A percentile compares a stretch with the other conserved stretches of the same genome.
phyloP scores from a whole-genome alignment of 768 basidiomycete species.

The Coprinopsis strossmayeri region DNA sequence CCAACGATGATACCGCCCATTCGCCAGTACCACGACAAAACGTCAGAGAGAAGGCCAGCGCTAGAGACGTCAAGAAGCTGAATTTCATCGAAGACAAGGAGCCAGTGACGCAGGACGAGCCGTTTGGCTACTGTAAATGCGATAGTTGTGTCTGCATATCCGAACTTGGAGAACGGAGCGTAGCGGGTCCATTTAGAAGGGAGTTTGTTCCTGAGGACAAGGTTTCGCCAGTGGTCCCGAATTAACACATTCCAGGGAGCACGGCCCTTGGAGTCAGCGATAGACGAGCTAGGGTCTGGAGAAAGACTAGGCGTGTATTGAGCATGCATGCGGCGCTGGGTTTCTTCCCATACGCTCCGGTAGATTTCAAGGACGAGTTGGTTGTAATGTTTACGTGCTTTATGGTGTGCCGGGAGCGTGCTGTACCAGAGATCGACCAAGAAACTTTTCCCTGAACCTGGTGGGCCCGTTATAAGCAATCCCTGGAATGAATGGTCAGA shows the following conservation, averaged over 20 bases:
- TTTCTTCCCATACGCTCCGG: constrained; percentile 46
- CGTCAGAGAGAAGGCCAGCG: constrained; percentile 42
- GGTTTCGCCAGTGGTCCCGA: constrained; percentile 21
- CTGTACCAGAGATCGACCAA: constrained; percentile 51
- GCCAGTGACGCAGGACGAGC: constrained; percentile 40
- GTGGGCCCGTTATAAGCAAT: constrained; percentile 43
- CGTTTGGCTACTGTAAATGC: constrained; percentile 39
- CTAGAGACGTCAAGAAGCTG: constrained; percentile 57
- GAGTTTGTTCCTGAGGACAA: constrained; percentile 23
- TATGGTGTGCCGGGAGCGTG: constrained; percentile 44
- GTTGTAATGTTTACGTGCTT: constrained; percentile 52
- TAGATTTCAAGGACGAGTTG: constrained; percentile 51
- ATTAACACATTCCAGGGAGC: constrained; percentile 20
- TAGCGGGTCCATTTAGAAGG: constrained; percentile 25
- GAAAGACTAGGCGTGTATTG: background rate
- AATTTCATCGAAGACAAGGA: constrained; percentile 53
- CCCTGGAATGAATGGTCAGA: constrained; percentile 25
- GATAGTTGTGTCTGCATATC: constrained; percentile 28
- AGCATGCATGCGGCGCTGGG: constrained; percentile 29
- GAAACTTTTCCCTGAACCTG: constrained; percentile 49
- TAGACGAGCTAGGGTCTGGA: background rate
- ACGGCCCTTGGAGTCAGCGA: constrained; percentile 2
- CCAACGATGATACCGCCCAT: constrained; percentile 51
- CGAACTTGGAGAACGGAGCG: constrained; percentile 11
- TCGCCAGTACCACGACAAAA: constrained; percentile 58